Evolutionary conservation across 2,329 filamentous ascomycete genomes (phyloP).

Genomic region (Venturiaceae sp.): DNA sequence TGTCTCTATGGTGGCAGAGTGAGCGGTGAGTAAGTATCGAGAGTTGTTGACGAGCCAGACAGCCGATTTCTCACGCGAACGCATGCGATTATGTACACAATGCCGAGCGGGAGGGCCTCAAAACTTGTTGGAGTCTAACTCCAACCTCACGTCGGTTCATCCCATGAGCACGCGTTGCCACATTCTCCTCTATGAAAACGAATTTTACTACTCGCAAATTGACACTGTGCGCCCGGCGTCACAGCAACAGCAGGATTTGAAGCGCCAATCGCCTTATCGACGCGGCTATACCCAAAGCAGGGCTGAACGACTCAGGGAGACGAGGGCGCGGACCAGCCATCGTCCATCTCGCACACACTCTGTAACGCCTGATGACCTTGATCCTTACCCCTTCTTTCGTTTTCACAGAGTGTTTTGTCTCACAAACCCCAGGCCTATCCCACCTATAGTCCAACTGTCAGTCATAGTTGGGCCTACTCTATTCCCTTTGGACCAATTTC

Average conservation of each 20-base stretch:
- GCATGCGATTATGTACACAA: background rate
- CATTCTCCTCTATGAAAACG: background rate
- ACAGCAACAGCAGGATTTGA: background rate
- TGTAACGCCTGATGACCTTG: too few relatives aligned
- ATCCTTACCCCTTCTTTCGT: background rate
- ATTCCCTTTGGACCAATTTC: background rate
- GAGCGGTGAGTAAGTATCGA: too few relatives aligned
- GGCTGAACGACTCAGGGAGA: background rate
- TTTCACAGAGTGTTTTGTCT: too few relatives aligned
- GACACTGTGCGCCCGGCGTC: background rate
- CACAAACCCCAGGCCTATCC: background rate
- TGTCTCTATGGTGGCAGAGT: too few relatives aligned
- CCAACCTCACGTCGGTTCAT: background rate
- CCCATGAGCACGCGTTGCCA: background rate
- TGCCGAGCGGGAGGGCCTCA: background rate
- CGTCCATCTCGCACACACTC: background rate
- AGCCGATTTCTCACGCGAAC: too few relatives aligned
- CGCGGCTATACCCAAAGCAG: background rate
- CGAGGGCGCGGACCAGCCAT: background rate
- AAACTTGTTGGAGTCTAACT: background rate
- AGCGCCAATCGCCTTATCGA: slow-evolving; percentile 1
- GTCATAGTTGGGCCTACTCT: background rate
- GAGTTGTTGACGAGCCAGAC: too few relatives aligned
- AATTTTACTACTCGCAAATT: background rate
- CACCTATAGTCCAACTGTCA: background rate